Percentiles rank a stretch among this genome's conserved stretches.
Evolutionary conservation across 1,284 basidiomycete genomes (phyloP).

Genomic region (Amylostereum areolatum): DNA sequence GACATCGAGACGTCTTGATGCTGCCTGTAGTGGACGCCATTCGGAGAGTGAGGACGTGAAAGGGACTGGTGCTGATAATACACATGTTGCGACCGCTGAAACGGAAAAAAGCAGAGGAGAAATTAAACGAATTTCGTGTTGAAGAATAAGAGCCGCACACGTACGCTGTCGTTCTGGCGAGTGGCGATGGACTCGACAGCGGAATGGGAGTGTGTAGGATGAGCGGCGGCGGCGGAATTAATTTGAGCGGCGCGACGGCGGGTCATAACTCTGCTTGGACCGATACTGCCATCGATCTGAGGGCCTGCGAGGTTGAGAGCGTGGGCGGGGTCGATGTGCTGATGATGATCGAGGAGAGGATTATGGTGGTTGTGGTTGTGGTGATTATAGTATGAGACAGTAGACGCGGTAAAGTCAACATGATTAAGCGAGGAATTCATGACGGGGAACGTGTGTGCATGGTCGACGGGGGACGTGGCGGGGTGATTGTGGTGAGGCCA

Average conservation of each 20-base stretch:
- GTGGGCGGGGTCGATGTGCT: constrained; percentile 22
- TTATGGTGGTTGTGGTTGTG: constrained; percentile 24
- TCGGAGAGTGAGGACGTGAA: constrained; percentile 39
- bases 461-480: constrained; percentile 15
- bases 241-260: constrained; percentile 38
- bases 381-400: constrained; percentile 23
- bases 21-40: constrained; percentile 22
- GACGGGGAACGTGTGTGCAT: constrained; percentile 28
- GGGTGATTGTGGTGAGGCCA: constrained; percentile 23
- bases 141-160: constrained; percentile 12
- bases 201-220: constrained; percentile 8
- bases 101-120: constrained; percentile 11
- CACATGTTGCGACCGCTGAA: constrained; percentile 17
- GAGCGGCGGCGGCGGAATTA: constrained; percentile 16
- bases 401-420: constrained; percentile 29
- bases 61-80: constrained; percentile 27
- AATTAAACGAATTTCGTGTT: constrained; percentile 7
- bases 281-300: constrained; percentile 48
- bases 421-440: constrained; percentile 24
- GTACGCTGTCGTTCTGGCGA: constrained; percentile 27
- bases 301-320: constrained; percentile 12
- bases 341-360: constrained; percentile 19
- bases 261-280: constrained; percentile 44
- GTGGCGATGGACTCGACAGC: constrained; percentile 9
- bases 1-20: constrained; percentile 10